These are phyloP conservation scores for Dictyostelium firmibasis DNA, from an alignment of 78 protist genomes.

Conservation along the genomic window DNA sequence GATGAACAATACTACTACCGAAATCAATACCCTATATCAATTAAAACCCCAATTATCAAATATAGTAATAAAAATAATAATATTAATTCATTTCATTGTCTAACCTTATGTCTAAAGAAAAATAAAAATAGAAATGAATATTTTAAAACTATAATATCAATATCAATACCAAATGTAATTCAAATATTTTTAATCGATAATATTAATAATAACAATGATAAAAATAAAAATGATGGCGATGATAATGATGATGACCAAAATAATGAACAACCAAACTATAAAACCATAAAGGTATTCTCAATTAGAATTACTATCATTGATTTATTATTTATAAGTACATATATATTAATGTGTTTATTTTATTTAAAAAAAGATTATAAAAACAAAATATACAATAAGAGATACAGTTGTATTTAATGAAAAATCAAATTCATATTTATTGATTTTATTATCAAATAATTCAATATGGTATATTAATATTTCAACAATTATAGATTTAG, in stretches of 20 bases:
- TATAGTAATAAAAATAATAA: not conserved
- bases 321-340: too few relatives aligned
- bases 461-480: not conserved
- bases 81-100: not conserved
- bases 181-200: not conserved
- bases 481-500: not conserved
- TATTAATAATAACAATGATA: not conserved
- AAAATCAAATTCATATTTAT: not conserved
- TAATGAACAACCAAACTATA: not conserved
- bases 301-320: too few relatives aligned
- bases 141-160: not conserved
- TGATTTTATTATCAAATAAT: constrained; percentile 2
- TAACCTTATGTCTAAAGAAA: not conserved
- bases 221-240: too few relatives aligned
- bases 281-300: not conserved
- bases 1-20: not conserved
- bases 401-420: not conserved
- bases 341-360: not conserved
- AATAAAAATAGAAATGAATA: not conserved
- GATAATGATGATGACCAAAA: not conserved
- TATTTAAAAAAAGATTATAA: not conserved
- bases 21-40: constrained; percentile 3
- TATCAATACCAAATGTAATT: not conserved
- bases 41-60: not conserved
- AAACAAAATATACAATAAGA: not conserved